A percentile compares a stretch with the other conserved stretches of the same genome.
phyloP scores from a whole-genome alignment of 192 early-diverging fungal species.

The Rhizophlyctis rosea region DNA sequence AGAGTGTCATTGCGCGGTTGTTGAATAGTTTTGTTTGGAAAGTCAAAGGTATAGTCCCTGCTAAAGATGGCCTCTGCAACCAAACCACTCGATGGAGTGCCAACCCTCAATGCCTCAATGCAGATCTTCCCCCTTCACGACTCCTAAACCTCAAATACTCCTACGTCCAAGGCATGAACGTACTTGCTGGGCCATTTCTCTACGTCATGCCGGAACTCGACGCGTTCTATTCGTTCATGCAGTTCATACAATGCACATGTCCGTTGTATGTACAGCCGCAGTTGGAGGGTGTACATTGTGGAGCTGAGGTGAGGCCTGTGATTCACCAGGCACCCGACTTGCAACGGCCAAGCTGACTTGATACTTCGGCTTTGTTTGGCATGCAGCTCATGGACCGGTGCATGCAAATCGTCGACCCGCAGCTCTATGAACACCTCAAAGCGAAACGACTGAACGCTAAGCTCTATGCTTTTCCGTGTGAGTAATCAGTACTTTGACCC shows the following conservation, averaged over 20 bases:
- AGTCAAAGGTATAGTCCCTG: conserved; percentile 66
- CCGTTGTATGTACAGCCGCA: conserved; percentile 92
- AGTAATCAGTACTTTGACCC: conserved; percentile 21
- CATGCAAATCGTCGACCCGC: conserved; percentile 68
- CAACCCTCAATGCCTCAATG: neutral
- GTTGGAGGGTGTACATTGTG: conserved; percentile 86
- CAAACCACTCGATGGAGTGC: neutral
- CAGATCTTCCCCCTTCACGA: conserved; percentile 46
- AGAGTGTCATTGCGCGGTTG: conserved; percentile 71
- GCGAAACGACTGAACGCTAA: conserved; percentile 70
- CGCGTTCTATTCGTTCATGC: conserved; percentile 82
- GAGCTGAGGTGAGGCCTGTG: conserved; percentile 62
- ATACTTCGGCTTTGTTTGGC: no score
- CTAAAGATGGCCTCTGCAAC: no score
- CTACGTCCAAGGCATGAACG: conserved; percentile 97
- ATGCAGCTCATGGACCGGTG: conserved; percentile 78
- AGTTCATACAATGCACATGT: conserved; percentile 82
- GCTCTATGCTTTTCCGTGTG: conserved; percentile 88
- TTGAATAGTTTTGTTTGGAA: conserved; percentile 87
- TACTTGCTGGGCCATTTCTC: conserved; percentile 85
- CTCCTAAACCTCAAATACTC: conserved; percentile 56
- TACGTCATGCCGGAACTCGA: conserved; percentile 91
- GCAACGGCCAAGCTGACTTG: no score
- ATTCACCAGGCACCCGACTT: no score
- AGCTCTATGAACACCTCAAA: conserved; percentile 67